Percentiles rank a stretch among this genome's conserved stretches.
Evolutionary conservation across 202 grass and related monocot genomes (phyloP).

Genomic region (Panicum virgatum): DNA sequence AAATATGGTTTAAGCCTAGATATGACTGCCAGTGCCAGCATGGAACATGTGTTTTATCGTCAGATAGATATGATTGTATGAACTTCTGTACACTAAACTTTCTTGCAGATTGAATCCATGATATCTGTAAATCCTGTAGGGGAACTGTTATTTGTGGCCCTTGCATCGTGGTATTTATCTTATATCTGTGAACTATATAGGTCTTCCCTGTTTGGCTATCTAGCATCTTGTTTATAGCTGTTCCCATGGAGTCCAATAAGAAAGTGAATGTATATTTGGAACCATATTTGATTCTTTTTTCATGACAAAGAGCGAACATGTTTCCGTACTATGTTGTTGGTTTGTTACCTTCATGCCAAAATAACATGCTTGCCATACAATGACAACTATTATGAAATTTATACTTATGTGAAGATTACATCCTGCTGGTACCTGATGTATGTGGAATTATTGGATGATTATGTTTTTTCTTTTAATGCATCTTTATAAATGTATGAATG

Average conservation of each 20-base stretch:
- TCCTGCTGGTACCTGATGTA: constrained; percentile 1
- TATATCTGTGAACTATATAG: constrained; percentile 12
- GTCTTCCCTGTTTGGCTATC: background rate
- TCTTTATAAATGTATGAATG: background rate
- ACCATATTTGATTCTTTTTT: background rate
- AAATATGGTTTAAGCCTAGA: constrained; percentile 19
- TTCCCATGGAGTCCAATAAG: constrained; percentile 1
- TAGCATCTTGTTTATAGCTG: constrained; percentile 27
- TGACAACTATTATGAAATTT: constrained; percentile 15
- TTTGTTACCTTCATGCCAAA: constrained; percentile 25
- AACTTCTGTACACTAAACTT: background rate
- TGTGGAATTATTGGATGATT: constrained; percentile 11
- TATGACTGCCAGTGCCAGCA: background rate
- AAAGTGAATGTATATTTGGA: background rate
- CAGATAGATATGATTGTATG: background rate
- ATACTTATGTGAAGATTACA: constrained; percentile 23
- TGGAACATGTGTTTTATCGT: background rate
- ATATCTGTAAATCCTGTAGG: constrained; percentile 6
- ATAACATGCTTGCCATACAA: background rate
- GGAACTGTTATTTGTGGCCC: background rate
- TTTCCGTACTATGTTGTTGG: constrained; percentile 14
- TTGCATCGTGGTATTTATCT: background rate
- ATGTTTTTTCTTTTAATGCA: background rate
- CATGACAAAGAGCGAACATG: background rate
- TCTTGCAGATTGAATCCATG: background rate